Evolutionary conservation across 2,329 filamentous ascomycete genomes (phyloP).

Genomic region (Lachnellula hyalina): DNA sequence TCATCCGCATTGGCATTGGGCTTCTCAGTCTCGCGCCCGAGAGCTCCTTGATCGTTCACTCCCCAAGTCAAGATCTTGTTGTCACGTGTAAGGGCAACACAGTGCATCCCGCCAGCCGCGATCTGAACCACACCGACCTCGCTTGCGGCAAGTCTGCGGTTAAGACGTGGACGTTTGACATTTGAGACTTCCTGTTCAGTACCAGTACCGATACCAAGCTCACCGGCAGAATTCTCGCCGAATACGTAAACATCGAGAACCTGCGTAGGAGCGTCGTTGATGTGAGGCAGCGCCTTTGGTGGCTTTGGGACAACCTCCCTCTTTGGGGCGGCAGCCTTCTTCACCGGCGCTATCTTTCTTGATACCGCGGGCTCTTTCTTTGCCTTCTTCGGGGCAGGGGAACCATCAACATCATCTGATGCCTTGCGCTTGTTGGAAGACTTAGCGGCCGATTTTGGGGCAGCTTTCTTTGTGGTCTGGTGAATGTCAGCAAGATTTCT

Average conservation of each 20-base stretch:
- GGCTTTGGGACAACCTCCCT: background rate
- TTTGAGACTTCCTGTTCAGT: slow-evolving; percentile 37
- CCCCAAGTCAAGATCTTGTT: slow-evolving; percentile 84
- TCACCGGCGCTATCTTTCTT: slow-evolving; percentile 16
- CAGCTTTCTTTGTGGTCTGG: slow-evolving; percentile 10
- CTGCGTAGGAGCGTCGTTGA: slow-evolving; percentile 60
- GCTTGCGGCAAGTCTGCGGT: slow-evolving; percentile 51
- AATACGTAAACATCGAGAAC: slow-evolving; percentile 73
- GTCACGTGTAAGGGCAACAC: slow-evolving; percentile 68
- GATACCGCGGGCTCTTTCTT: slow-evolving; percentile 21
- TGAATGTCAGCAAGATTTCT: too few relatives aligned
- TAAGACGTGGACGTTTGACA: slow-evolving; percentile 67
- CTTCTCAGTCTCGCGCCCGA: slow-evolving; percentile 65
- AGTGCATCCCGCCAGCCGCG: slow-evolving; percentile 78
- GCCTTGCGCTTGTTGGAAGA: slow-evolving; percentile 4
- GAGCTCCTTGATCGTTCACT: slow-evolving; percentile 78
- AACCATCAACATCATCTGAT: slow-evolving; percentile 2
- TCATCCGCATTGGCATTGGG: slow-evolving; percentile 33
- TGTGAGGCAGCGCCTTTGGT: slow-evolving; percentile 36
- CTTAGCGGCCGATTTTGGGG: slow-evolving; percentile 10
- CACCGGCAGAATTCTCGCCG: slow-evolving; percentile 73
- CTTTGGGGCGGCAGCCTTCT: background rate
- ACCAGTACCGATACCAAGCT: slow-evolving; percentile 74
- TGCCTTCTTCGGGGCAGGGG: slow-evolving; percentile 9
- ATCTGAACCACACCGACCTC: slow-evolving; percentile 66